A percentile compares a stretch with the other conserved stretches of the same genome.
phyloP scores from a whole-genome alignment of 495 filamentous ascomycete genomes.

The Penicillium angulare region DNA sequence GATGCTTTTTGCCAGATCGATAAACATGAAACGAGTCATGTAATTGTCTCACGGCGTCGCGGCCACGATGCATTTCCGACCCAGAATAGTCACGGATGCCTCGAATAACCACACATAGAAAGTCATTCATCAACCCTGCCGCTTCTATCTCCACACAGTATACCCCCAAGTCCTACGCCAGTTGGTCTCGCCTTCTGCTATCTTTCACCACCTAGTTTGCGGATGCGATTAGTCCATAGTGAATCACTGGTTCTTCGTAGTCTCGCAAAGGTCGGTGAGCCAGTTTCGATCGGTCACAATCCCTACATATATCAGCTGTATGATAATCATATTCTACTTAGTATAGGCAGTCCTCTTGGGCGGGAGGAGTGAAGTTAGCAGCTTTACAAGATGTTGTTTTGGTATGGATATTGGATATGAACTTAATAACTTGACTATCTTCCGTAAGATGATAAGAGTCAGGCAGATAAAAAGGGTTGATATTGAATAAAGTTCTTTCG shows the following conservation, averaged over 20 bases:
- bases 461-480: too few relatives aligned
- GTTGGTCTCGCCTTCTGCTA: constrained; percentile 17
- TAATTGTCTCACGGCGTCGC: constrained; percentile 18
- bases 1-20: constrained; percentile 35
- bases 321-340: constrained; percentile 27
- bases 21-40: constrained; percentile 33
- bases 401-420: constrained; percentile 8
- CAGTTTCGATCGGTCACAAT: constrained; percentile 11
- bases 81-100: constrained; percentile 44
- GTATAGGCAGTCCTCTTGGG: constrained; percentile 28
- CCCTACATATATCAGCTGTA: too few relatives aligned
- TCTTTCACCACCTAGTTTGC: constrained; percentile 26
- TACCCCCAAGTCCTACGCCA: constrained; percentile 12
- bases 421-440: constrained; percentile 10
- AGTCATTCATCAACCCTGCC: constrained; percentile 40
- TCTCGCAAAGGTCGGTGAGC: constrained; percentile 9
- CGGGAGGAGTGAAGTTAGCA: constrained; percentile 7
- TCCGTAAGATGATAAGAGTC: constrained; percentile 12
- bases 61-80: constrained; percentile 22
- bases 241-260: constrained; percentile 17
- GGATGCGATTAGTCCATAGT: constrained; percentile 29
- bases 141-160: constrained; percentile 47
- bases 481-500: too few relatives aligned
- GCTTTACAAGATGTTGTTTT: constrained; percentile 7
- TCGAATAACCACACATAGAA: constrained; percentile 37